Conservation (phyloP, 2,329 filamentous ascomycete species). For the Chrysosporium keratinophilum region DNA sequence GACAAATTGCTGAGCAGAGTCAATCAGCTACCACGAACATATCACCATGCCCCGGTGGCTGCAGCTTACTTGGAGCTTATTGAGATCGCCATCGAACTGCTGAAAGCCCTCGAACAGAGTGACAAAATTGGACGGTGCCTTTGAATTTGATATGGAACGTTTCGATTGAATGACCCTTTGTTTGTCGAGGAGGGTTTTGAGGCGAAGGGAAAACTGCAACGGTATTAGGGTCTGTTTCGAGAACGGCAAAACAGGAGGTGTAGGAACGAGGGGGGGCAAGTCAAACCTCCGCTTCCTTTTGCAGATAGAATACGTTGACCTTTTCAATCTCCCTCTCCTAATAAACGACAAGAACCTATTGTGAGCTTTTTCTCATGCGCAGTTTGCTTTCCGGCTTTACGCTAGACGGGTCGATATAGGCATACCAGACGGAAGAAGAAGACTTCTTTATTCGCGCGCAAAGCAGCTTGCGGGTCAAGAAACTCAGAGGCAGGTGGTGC, state of each 20-base stretch:
- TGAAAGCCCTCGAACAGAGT: conserved; percentile 94
- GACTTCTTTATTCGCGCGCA: conserved; percentile 94
- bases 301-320: conserved; percentile 93
- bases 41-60: not conserved
- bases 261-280: not conserved
- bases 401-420: not conserved
- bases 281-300: conserved; percentile 91
- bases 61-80: conserved; percentile 64
- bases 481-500: conserved; percentile 33
- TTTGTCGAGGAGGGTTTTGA: conserved; percentile 89
- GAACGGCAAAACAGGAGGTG: not conserved
- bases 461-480: conserved; percentile 69
- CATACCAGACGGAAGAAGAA: conserved; percentile 96
- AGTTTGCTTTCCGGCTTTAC: not conserved
- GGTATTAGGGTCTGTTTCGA: not conserved
- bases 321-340: conserved; percentile 97
- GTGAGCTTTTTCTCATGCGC: not conserved
- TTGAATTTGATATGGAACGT: conserved; percentile 61
- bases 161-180: conserved; percentile 82
- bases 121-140: conserved; percentile 85
- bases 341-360: not conserved
- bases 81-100: conserved; percentile 90
- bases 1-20: conserved; percentile 65
- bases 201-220: conserved; percentile 72
- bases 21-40: not conserved